Conservation (phyloP, 2,329 filamentous ascomycete species). For the Lecanosticta acicola region DNA sequence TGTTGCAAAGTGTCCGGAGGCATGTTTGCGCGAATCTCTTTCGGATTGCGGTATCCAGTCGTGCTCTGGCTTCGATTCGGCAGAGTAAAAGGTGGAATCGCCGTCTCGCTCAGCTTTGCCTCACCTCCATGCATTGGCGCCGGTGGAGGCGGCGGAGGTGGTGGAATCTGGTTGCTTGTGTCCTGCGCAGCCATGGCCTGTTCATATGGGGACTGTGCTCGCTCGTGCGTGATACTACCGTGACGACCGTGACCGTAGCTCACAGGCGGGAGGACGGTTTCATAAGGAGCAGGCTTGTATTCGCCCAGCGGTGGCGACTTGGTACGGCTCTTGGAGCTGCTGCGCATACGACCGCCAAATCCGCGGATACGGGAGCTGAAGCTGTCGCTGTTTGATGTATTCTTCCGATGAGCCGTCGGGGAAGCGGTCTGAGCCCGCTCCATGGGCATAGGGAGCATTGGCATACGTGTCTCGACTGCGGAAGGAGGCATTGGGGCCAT, state of each 20-base stretch:
- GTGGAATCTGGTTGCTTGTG: constrained; percentile 16
- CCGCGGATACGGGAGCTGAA: constrained; percentile 50
- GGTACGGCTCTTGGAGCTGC: constrained; percentile 49
- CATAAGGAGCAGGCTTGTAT: constrained; percentile 2
- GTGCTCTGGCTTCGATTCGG: constrained; percentile 20
- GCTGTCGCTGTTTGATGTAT: constrained; percentile 53
- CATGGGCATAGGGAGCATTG: constrained; percentile 20
- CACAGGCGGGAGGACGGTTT: constrained; percentile 5
- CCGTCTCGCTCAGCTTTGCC: constrained; percentile 35
- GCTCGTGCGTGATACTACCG: constrained; percentile 16
- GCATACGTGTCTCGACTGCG: constrained; percentile 10
- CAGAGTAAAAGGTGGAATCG: constrained; percentile 34
- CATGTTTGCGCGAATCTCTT: constrained; percentile 47
- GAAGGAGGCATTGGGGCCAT: constrained; percentile 18
- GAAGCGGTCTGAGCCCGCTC: constrained; percentile 29
- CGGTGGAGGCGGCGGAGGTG: constrained; percentile 34
- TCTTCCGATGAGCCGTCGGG: constrained; percentile 35
- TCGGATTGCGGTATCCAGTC: constrained; percentile 36
- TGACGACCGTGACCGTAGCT: constrained; percentile 10
- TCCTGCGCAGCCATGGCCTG: constrained; percentile 26
- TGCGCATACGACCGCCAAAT: constrained; percentile 55
- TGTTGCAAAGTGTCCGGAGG: constrained; percentile 42
- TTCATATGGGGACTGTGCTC: constrained; percentile 30
- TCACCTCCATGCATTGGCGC: constrained; percentile 24
- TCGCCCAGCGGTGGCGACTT: constrained; percentile 38